These are phyloP conservation scores for Penium margaritaceum DNA, from an alignment of 139 green algal genomes.

Conservation along the genomic window DNA sequence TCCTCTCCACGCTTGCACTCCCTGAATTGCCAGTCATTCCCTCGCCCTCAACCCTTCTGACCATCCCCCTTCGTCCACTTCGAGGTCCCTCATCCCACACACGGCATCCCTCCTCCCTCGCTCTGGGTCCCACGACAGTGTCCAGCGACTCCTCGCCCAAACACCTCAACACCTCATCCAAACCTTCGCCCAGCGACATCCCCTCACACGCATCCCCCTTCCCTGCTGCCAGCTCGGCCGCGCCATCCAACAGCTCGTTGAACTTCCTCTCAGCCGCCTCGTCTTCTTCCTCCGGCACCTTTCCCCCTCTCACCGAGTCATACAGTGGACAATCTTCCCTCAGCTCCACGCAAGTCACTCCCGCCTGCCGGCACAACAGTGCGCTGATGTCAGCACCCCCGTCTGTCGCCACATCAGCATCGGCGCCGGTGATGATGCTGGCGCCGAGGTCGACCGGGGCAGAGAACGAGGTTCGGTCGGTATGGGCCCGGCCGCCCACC, in stretches of 20 bases:
- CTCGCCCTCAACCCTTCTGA: too few relatives aligned
- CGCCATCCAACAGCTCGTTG: slow-evolving; percentile 63
- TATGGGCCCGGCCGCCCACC: slow-evolving; percentile 73
- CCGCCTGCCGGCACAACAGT: slow-evolving; percentile 39
- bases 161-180: background rate
- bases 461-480: slow-evolving; percentile 49
- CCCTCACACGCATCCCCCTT: too few relatives aligned
- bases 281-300: slow-evolving; percentile 45
- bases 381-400: slow-evolving; percentile 8
- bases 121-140: too few relatives aligned
- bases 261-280: slow-evolving; percentile 52
- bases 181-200: too few relatives aligned
- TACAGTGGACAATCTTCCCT: slow-evolving; percentile 55
- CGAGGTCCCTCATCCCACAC: background rate
- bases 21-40: too few relatives aligned
- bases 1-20: too few relatives aligned
- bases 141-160: too few relatives aligned
- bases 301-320: slow-evolving; percentile 53
- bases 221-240: too few relatives aligned
- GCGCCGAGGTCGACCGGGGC: slow-evolving; percentile 75
- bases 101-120: background rate
- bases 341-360: slow-evolving; percentile 54
- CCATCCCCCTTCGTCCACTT: too few relatives aligned
- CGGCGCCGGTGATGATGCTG: slow-evolving; percentile 69
- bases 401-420: slow-evolving; percentile 17